These are phyloP conservation scores for Ganoderma lingzhi DNA, from an alignment of 1,284 basidiomycete genomes.

Conservation along the genomic window DNA sequence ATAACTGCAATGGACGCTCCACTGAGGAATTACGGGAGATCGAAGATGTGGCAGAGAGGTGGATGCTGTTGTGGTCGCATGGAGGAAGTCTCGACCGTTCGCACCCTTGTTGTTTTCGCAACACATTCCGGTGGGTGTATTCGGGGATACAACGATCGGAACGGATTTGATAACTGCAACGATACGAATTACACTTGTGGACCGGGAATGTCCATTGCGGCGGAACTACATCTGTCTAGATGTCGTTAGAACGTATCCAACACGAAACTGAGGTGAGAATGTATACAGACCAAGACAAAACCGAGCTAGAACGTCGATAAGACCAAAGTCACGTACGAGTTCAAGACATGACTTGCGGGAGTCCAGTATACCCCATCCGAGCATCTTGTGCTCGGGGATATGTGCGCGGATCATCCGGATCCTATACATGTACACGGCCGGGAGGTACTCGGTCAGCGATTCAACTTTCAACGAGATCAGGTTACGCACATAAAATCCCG, in stretches of 20 bases:
- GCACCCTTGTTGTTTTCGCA: neutral
- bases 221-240: neutral
- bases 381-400: neutral
- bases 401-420: neutral
- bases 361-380: neutral
- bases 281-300: neutral
- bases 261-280: neutral
- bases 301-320: too few species aligned
- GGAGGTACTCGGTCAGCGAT: neutral
- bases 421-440: neutral
- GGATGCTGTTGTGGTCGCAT: too few species aligned
- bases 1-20: too few species aligned
- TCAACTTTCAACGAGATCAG: neutral
- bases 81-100: neutral
- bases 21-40: too few species aligned
- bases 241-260: neutral
- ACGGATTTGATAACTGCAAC: neutral
- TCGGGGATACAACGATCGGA: neutral
- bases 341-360: neutral
- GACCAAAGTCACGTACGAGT: neutral
- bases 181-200: neutral
- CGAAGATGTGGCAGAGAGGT: too few species aligned
- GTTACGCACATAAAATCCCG: neutral
- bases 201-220: neutral
- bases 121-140: neutral